phyloP scores from a whole-genome alignment of 305 asterid genomes.

The Nicotiana rustica region DNA sequence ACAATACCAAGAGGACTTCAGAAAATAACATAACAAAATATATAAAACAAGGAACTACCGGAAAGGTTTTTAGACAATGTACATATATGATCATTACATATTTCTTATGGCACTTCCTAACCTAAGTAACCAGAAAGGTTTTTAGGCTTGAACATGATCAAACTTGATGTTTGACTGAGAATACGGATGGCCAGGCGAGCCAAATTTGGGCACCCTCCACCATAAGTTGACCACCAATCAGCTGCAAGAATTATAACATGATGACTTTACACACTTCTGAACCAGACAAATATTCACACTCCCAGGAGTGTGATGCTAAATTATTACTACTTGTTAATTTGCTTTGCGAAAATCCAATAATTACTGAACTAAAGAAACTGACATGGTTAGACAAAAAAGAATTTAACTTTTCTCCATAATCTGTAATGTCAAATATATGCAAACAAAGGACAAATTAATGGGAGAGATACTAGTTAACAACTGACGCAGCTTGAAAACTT shows the following conservation, averaged over 20 bases:
- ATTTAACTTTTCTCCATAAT: background rate
- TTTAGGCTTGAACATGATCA: slow-evolving; percentile 58
- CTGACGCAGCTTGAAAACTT: background rate
- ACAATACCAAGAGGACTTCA: too few relatives aligned
- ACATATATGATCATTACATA: too few relatives aligned
- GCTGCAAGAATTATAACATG: slow-evolving; percentile 52
- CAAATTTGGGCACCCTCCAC: slow-evolving; percentile 91
- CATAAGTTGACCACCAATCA: slow-evolving; percentile 96
- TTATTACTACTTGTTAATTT: slow-evolving; percentile 19
- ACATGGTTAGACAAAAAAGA: slow-evolving; percentile 4
- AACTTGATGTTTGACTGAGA: slow-evolving; percentile 61
- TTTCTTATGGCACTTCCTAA: too few relatives aligned
- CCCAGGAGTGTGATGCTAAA: background rate
- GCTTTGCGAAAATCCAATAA: slow-evolving; percentile 15
- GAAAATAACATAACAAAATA: too few relatives aligned
- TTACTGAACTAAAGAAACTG: background rate
- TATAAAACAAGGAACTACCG: too few relatives aligned
- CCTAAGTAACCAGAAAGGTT: too few relatives aligned
- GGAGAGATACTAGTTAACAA: slow-evolving; percentile 27
- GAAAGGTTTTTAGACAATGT: too few relatives aligned
- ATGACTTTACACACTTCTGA: background rate
- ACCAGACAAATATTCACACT: background rate
- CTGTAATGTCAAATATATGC: background rate
- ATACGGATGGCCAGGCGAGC: slow-evolving; percentile 66
- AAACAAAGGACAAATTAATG: background rate